Base-by-base conservation (phyloP, 805 yeast species). In the Nakazawaea populi region DNA sequence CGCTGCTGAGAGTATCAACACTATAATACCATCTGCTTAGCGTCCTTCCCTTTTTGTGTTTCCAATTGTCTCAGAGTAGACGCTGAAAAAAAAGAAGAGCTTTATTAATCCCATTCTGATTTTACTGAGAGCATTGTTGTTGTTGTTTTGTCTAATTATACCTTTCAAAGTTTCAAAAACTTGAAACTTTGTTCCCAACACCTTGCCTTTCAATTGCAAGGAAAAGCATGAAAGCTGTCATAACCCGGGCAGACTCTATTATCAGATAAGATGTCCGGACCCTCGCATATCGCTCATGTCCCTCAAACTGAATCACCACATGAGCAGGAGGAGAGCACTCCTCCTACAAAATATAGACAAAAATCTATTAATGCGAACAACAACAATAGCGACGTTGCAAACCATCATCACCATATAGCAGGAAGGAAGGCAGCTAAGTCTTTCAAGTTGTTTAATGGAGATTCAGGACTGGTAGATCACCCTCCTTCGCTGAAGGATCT, bases 371-470 rank as follows among this genome's bases (percentile, higher is more conserved):
- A 8, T 32, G 24, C 43, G 32, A 4, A 38, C n/a, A 24, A 1
- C 12, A 36, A 28, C 14, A 4, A 38, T 28, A 24, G 5, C 12
- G 45, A 28, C 10, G 4, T 18, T 11, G 37, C 28, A 4, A 28
- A 11, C 2, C 51, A 48, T 30, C 53, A 51, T 37, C 53, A 42
- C n/a, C 50, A 60, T 56, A 47, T 74, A 36, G 71, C 80, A 1
- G 83, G 83, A 5, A 66, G 84, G 52, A 79, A 79, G 58, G 84
- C 84, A 0, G 84, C 85, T 10, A 69, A 76, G 47, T 76, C 84
- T 1, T 63, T 82, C 28, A 66, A 85, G 42, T 63, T 82, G 11
- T 82, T 82, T 58, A 69, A 79, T 51, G 59, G 58, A 2, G 51
- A 47, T 27, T 27, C 39, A 8, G 35, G 38, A 8, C 40, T 44